phyloP scores from a whole-genome alignment of 2,329 filamentous ascomycete species.

The Didymella segeticola region DNA sequence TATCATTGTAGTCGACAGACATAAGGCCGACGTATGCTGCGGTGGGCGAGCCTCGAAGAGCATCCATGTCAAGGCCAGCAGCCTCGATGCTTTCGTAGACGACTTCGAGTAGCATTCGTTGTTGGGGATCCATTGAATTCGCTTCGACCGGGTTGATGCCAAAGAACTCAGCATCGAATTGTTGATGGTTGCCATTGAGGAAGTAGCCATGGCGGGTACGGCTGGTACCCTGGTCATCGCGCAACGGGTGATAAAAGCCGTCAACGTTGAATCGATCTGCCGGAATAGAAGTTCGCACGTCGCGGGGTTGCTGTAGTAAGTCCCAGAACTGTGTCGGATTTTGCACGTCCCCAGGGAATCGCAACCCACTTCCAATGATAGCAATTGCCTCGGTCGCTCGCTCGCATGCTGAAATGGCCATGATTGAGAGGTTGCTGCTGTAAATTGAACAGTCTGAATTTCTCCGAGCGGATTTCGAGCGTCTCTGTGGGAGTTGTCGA shows the following conservation, averaged over 20 bases:
- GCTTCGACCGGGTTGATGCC: constrained; percentile 27
- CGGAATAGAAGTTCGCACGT: constrained; percentile 3
- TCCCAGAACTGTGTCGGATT: constrained; percentile 45
- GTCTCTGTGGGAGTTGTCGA: not conserved
- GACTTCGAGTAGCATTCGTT: constrained; percentile 29
- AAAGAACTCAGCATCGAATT: constrained; percentile 35
- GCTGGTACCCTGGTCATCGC: constrained; percentile 43
- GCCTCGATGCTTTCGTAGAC: constrained; percentile 29
- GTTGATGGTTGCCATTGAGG: constrained; percentile 20
- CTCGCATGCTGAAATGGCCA: not conserved
- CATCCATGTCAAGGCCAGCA: constrained; percentile 13
- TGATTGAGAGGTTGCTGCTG: not conserved
- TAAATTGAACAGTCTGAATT: not conserved
- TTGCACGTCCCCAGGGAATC: constrained; percentile 42
- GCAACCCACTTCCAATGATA: constrained; percentile 25
- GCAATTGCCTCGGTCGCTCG: constrained; percentile 20
- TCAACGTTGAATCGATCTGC: constrained; percentile 37
- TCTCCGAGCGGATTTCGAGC: not conserved
- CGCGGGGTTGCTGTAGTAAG: constrained; percentile 24
- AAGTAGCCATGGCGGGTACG: constrained; percentile 29
- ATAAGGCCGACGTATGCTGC: constrained; percentile 22
- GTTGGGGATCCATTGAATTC: constrained; percentile 32
- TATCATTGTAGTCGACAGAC: constrained; percentile 18
- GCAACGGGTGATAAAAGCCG: constrained; percentile 32
- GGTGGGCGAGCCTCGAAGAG: constrained; percentile 17